Conservation (phyloP, 2,329 filamentous ascomycete species). For the Lizonia empirigonia region DNA sequence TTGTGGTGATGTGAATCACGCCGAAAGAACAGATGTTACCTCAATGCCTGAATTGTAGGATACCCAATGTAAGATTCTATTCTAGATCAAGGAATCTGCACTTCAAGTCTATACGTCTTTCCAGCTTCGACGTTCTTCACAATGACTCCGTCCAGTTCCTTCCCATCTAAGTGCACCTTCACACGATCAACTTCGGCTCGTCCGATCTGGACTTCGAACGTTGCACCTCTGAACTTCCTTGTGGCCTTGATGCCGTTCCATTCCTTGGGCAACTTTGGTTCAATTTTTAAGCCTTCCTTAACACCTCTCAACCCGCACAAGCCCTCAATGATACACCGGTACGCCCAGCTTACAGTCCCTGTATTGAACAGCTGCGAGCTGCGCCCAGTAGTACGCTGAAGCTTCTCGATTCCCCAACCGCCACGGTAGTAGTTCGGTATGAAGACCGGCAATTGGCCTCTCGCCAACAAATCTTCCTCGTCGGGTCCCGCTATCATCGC, state of each 20-base stretch:
- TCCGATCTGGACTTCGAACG: conserved; percentile 55
- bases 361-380: conserved; percentile 65
- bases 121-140: conserved; percentile 54
- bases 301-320: conserved; percentile 61
- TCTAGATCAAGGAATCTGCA: conserved; percentile 28
- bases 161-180: conserved; percentile 49
- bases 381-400: conserved; percentile 56
- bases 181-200: conserved; percentile 51
- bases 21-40: too few relatives aligned
- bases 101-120: conserved; percentile 53
- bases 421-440: conserved; percentile 63
- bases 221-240: conserved; percentile 59
- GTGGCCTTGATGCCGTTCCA: conserved; percentile 58
- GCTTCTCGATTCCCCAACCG: conserved; percentile 36
- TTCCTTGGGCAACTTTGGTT: conserved; percentile 58
- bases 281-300: conserved; percentile 53
- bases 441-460: conserved; percentile 63
- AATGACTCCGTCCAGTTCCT: conserved; percentile 48
- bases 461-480: conserved; percentile 57
- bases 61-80: too few relatives aligned
- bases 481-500: conserved; percentile 61
- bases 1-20: too few relatives aligned
- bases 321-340: conserved; percentile 61
- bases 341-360: conserved; percentile 63
- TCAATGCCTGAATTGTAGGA: too few relatives aligned